These are phyloP conservation scores for Penicillium sp. DNA, from an alignment of 2,329 filamentous ascomycete species.

Conservation along the genomic window DNA sequence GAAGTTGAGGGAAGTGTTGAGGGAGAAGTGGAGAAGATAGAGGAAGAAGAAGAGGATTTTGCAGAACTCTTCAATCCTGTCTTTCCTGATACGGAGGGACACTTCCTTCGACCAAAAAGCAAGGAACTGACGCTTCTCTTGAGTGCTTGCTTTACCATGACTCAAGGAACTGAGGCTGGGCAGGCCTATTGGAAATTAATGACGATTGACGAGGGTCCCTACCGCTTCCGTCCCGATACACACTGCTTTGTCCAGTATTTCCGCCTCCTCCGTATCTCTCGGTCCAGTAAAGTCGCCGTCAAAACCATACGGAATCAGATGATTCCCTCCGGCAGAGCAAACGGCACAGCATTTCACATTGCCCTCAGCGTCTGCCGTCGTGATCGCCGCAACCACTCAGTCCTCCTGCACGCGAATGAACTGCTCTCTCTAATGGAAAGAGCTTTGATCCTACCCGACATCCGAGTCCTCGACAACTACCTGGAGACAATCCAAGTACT, in stretches of 20 bases:
- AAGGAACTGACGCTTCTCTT: slow-evolving; percentile 68
- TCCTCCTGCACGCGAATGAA: slow-evolving; percentile 62
- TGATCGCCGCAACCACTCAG: slow-evolving; percentile 73
- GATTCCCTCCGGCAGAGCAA: slow-evolving; percentile 49
- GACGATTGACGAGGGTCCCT: slow-evolving; percentile 49
- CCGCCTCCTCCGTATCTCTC: slow-evolving; percentile 62
- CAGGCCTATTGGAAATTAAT: slow-evolving; percentile 75
- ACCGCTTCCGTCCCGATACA: slow-evolving; percentile 67
- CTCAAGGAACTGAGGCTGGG: slow-evolving; percentile 62
- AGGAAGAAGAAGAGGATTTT: slow-evolving; percentile 20
- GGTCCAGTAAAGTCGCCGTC: slow-evolving; percentile 62
- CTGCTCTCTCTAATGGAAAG: slow-evolving; percentile 64
- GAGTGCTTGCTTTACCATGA: slow-evolving; percentile 57
- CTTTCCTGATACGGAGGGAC: slow-evolving; percentile 12
- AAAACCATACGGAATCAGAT: slow-evolving; percentile 56
- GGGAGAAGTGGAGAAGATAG: slow-evolving; percentile 23
- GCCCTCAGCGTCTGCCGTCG: slow-evolving; percentile 72
- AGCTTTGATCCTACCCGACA: slow-evolving; percentile 30
- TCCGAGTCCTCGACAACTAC: slow-evolving; percentile 32
- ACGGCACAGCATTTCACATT: slow-evolving; percentile 62
- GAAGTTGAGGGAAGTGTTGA: slow-evolving; percentile 6
- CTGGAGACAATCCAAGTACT: slow-evolving; percentile 29
- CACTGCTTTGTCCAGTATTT: slow-evolving; percentile 70
- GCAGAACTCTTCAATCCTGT: slow-evolving; percentile 40
- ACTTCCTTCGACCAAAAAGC: slow-evolving; percentile 51